Evolutionary conservation across 305 asterid species (phyloP), one percentile per base, ranked within the genome.

Genomic region (Plantago lanceolata): DNA sequence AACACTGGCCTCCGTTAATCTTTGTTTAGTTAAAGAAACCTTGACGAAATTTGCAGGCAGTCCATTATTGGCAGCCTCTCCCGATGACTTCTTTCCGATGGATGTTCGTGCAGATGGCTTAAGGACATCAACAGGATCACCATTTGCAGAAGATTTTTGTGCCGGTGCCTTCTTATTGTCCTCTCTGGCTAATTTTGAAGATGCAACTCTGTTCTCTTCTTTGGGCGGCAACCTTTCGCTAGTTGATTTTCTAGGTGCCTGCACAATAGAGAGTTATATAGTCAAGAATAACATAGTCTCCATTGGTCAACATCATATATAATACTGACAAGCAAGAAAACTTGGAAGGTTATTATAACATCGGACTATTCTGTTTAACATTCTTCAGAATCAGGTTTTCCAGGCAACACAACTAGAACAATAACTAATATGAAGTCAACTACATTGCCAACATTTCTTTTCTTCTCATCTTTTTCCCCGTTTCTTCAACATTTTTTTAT

Each of bases 221-320:
- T 82, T 89, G 48, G 86, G 74, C 18, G 79, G 79, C 68, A 76
- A 59, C 68, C 78, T 83, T 71, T 85, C 99, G 18, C 84, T 72
- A 19, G 78, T 76, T 50, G 87, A 82, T 69, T 84, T 93, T 74
- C 92, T 85, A 21, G 97, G 92, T 59, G 77, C 74, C 99, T 93
- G 81, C 71, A 79, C 33, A 52, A 48, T 48, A 50, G 21, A 61
- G 76, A 29, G 45, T 17, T 59, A 47, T 63, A 48, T 50, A 14
- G 59, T 60, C 5, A 45, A 45, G 8, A 60, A 44, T 16, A 45
- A 35, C 63, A 28, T 57, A 16, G 19, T 8, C 16, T 53, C 18
- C 58, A 21, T 18, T 4, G 7, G 16, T 37, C 13, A 37, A 7
- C 44, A 37, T 37, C 13, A 33, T 37, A 37, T 37, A 37, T 37